Conservation (phyloP, 2,329 filamentous ascomycete species). For the Seiridium cupressi region DNA sequence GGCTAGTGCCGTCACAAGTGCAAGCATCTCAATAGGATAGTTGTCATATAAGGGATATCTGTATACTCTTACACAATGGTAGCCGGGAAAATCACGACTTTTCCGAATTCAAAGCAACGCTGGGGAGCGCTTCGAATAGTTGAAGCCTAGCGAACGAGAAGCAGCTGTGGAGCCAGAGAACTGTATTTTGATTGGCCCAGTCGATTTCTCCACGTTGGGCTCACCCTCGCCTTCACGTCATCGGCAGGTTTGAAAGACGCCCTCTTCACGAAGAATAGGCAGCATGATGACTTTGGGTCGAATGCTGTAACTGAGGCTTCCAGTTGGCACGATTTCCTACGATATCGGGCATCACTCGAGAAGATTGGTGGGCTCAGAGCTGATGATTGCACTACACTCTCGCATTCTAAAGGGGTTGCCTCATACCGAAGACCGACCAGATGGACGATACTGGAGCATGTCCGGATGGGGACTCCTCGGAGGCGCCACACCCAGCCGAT, state of each 20-base stretch:
- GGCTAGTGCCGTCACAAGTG: no score
- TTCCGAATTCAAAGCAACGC: no score
- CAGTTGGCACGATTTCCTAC: no score
- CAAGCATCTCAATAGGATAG: no score
- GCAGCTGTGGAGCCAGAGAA: background rate
- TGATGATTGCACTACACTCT: constrained; percentile 26
- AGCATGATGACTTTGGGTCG: background rate
- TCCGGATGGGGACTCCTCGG: constrained; percentile 16
- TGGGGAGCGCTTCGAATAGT: background rate
- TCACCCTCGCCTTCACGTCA: background rate
- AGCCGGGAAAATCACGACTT: no score
- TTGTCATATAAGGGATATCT: no score
- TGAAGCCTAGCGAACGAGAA: background rate
- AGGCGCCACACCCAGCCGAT: constrained; percentile 9
- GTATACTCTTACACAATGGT: no score
- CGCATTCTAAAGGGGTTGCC: constrained; percentile 29
- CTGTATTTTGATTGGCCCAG: background rate
- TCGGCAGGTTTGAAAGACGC: background rate
- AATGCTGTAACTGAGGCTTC: background rate
- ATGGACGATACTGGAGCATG: constrained; percentile 25
- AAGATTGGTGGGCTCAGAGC: constrained; percentile 10
- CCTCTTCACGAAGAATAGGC: background rate
- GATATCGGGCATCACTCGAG: background rate
- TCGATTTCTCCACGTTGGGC: background rate
- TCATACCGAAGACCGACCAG: constrained; percentile 31